Evolutionary conservation across 805 yeast genomes (phyloP).

Genomic region (Wickerhamiella lipophila): DNA sequence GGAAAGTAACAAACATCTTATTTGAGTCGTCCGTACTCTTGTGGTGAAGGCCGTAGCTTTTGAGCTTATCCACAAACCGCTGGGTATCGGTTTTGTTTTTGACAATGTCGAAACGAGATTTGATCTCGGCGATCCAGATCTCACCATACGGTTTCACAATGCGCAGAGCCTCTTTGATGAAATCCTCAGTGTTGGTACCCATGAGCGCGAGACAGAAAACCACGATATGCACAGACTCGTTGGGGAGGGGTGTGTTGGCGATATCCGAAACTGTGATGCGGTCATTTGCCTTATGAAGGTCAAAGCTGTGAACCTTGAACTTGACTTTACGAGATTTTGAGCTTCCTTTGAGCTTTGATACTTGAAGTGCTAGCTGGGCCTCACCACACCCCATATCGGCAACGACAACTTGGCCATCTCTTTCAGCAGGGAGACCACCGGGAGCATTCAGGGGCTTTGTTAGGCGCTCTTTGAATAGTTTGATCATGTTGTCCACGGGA

Average conservation of each 20-base stretch:
- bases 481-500: constrained; percentile 84
- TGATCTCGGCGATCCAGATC: constrained; percentile 95
- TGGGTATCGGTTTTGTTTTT: constrained; percentile 35
- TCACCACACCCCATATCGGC: constrained; percentile 99
- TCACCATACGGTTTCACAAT: constrained; percentile 84
- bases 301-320: constrained; percentile 72
- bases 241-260: constrained; percentile 71
- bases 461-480: constrained; percentile 41
- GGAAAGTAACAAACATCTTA: constrained; percentile 90
- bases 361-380: constrained; percentile 68
- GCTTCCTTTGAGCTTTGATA: constrained; percentile 32
- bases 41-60: constrained; percentile 69
- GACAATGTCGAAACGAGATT: constrained; percentile 55
- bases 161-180: constrained; percentile 79
- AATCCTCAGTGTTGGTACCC: constrained; percentile 95
- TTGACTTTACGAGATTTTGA: constrained; percentile 29
- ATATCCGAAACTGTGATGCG: constrained; percentile 95
- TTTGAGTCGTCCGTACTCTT: constrained; percentile 74
- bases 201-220: constrained; percentile 86
- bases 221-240: constrained; percentile 73
- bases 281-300: constrained; percentile 75
- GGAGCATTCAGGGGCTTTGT: constrained; percentile 77
- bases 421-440: constrained; percentile 69
- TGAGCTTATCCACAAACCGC: constrained; percentile 68
- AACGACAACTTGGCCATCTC: constrained; percentile 52